Conservation (phyloP, 805 yeast genomes). For the Cyberlindnera xylosilytica region DNA sequence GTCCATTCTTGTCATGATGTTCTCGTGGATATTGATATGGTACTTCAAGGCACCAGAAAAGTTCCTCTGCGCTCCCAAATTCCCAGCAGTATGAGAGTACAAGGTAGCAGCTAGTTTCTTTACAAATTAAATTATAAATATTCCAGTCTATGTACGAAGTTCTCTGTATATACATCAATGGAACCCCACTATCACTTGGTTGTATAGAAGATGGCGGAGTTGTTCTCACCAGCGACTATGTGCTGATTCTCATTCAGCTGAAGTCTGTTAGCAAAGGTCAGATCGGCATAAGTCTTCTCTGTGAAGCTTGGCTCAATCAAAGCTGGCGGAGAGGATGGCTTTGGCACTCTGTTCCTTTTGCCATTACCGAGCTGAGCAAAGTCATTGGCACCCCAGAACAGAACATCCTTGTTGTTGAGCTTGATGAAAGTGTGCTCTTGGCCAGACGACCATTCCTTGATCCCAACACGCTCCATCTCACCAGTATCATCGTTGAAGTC, state of each 20-base stretch:
- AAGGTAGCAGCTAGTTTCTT: no score
- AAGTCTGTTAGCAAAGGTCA: constrained; percentile 42
- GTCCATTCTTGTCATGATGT: no score
- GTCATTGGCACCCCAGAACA: constrained; percentile 83
- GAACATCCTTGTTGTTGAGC: constrained; percentile 59
- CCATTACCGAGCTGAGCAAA: constrained; percentile 86
- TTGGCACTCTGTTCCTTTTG: constrained; percentile 54
- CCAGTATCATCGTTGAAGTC: constrained; percentile 52
- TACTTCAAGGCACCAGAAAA: no score
- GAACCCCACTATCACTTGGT: constrained; percentile 14
- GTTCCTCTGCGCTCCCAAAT: no score
- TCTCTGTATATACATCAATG: no score
- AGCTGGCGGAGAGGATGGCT: constrained; percentile 53
- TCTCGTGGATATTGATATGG: no score
- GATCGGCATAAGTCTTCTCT: constrained; percentile 30
- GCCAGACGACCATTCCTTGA: constrained; percentile 58
- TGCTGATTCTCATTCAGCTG: constrained; percentile 51
- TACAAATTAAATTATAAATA: no score
- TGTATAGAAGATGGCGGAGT: constrained; percentile 63
- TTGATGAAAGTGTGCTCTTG: constrained; percentile 61
- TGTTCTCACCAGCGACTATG: constrained; percentile 56
- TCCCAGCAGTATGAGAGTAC: no score
- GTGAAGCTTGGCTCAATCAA: constrained; percentile 51
- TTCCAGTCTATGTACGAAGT: no score
- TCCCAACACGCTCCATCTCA: constrained; percentile 41